Conservation (phyloP, 1,284 basidiomycete genomes). For the Sanghuangporus sanghuang region DNA sequence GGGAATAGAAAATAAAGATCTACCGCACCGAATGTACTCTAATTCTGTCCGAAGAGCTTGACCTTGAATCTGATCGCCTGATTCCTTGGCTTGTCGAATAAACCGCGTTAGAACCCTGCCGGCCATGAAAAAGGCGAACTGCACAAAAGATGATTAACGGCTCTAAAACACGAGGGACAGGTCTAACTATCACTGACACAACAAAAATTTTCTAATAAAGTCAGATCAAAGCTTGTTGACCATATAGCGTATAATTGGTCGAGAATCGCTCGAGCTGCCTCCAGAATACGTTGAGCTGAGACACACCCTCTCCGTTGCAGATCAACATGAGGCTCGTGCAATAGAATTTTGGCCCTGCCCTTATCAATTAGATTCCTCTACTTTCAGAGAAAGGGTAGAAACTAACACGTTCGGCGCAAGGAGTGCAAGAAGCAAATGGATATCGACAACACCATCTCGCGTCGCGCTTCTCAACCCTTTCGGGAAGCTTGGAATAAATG, state of each 20-base stretch:
- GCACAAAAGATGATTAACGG: constrained; percentile 15
- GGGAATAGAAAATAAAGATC: constrained; percentile 16
- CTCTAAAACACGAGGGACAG: not conserved
- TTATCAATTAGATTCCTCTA: not conserved
- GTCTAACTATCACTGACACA: constrained; percentile 36
- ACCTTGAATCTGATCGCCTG: constrained; percentile 46
- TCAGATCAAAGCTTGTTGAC: constrained; percentile 66
- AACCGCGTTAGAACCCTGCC: constrained; percentile 63
- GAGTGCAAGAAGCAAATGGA: constrained; percentile 60
- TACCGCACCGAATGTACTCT: constrained; percentile 54
- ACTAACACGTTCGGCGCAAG: constrained; percentile 61
- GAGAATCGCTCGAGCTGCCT: constrained; percentile 57
- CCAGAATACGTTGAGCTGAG: constrained; percentile 61
- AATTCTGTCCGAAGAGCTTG: constrained; percentile 53
- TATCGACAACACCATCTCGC: constrained; percentile 51
- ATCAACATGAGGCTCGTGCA: constrained; percentile 71
- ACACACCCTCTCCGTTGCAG: constrained; percentile 50
- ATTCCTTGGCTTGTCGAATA: constrained; percentile 51
- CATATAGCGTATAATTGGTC: constrained; percentile 62
- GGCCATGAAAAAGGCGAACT: constrained; percentile 68
- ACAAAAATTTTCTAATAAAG: constrained; percentile 57
- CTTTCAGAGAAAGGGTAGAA: not conserved
- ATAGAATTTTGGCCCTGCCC: constrained; percentile 52
- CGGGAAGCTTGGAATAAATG: constrained; percentile 58
- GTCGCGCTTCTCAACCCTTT: constrained; percentile 51